phyloP scores from a whole-genome alignment of 2,329 filamentous ascomycete species.

The Calcarisporium arbuscula region DNA sequence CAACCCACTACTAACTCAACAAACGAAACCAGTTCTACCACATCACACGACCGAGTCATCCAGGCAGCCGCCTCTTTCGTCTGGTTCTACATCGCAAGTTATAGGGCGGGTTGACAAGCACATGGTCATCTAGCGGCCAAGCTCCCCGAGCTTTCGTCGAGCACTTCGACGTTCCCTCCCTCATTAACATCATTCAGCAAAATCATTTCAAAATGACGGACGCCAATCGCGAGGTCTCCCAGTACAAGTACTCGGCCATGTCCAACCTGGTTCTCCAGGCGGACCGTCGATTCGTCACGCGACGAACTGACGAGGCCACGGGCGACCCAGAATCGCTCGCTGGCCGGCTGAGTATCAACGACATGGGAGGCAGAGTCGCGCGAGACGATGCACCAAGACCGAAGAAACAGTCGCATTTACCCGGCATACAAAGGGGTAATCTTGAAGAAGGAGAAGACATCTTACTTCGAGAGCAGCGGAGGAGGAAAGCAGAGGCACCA shows the following conservation, averaged over 20 bases:
- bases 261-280: conserved; percentile 99
- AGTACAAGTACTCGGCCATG: conserved; percentile 99
- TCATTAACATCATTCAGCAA: conserved; percentile 18
- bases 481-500: conserved; percentile 68
- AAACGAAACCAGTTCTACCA: conserved; percentile 15
- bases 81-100: conserved; percentile 8
- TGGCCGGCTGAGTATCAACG: conserved; percentile 83
- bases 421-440: conserved; percentile 67
- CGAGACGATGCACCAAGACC: conserved; percentile 75
- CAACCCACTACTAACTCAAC: conserved; percentile 11
- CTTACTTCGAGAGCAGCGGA: conserved; percentile 75
- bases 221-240: conserved; percentile 75
- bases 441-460: conserved; percentile 79
- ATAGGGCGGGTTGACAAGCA: conserved; percentile 16
- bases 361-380: conserved; percentile 85
- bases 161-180: conserved; percentile 26
- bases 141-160: conserved; percentile 31
- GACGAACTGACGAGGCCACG: conserved; percentile 88
- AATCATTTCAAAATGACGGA: conserved; percentile 58
- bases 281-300: conserved; percentile 90
- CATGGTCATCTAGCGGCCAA: conserved; percentile 27
- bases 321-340: conserved; percentile 97
- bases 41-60: conserved; percentile 15
- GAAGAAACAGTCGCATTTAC: conserved; percentile 65
- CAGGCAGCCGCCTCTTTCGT: conserved; percentile 11